A percentile compares a stretch with the other conserved stretches of the same genome.
phyloP scores from a whole-genome alignment of 83 land plant species.

The Picea abies region DNA sequence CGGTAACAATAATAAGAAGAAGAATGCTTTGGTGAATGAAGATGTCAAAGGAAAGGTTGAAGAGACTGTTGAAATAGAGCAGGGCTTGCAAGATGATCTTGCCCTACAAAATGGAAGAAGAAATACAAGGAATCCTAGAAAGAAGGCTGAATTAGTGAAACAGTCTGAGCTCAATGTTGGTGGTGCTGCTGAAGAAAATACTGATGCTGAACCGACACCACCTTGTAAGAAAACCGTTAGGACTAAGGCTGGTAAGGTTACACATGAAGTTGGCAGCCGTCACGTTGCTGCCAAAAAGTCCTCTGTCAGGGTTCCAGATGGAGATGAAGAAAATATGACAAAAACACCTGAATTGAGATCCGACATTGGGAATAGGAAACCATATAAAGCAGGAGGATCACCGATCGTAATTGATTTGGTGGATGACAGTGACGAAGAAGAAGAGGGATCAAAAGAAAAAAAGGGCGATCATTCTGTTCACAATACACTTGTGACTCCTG shows the following conservation, averaged over 20 bases:
- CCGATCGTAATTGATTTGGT: slow-evolving; percentile 7
- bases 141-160: slow-evolving; percentile 9
- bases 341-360: not conserved
- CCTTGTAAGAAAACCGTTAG: slow-evolving; percentile 3
- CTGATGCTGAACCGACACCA: not conserved
- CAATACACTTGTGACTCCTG: not conserved
- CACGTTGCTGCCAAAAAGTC: not conserved
- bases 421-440: slow-evolving; percentile 12
- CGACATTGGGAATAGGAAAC: not conserved
- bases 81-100: not conserved
- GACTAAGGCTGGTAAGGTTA: not conserved
- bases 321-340: not conserved
- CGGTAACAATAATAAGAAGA: not conserved
- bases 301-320: not conserved
- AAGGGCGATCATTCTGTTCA: not conserved
- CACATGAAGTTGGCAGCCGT: not conserved
- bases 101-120: not conserved
- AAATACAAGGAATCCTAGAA: not conserved
- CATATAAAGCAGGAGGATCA: no score
- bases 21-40: not conserved
- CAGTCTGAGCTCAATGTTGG: no score
- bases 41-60: not conserved
- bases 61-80: not conserved
- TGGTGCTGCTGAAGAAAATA: no score
- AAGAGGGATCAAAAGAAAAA: not conserved